Evolutionary conservation across 1,284 basidiomycete genomes (phyloP).

Genomic region (Naganishia cerealis): DNA sequence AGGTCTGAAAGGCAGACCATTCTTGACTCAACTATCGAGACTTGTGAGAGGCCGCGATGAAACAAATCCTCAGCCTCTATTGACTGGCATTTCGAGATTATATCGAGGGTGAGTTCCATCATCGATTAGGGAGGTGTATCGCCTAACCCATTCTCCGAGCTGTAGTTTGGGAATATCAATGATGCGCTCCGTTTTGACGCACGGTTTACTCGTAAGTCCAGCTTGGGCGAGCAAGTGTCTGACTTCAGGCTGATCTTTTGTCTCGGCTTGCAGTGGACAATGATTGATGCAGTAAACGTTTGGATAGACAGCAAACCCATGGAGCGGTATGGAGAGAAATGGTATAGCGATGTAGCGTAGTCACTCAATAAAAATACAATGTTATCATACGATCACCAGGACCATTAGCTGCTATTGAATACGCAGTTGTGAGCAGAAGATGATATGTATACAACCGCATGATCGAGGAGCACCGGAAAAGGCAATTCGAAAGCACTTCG

Average conservation of each 20-base stretch:
- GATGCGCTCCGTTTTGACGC: conserved; percentile 53
- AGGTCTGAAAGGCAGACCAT: conserved; percentile 46
- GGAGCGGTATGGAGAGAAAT: conserved; percentile 35
- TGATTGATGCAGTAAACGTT: conserved; percentile 48
- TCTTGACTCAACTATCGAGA: conserved; percentile 46
- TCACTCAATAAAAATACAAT: background rate
- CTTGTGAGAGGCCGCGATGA: conserved; percentile 50
- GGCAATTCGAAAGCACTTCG: too few relatives aligned
- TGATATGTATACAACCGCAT: too few relatives aligned
- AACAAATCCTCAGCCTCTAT: conserved; percentile 48
- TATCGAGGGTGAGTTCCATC: conserved; percentile 47
- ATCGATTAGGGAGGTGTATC: background rate
- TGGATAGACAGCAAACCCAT: conserved; percentile 51
- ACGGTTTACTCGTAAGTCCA: conserved; percentile 44
- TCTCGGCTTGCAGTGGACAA: conserved; percentile 43
- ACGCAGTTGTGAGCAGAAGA: too few relatives aligned
- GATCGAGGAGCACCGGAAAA: too few relatives aligned
- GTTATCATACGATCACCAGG: background rate
- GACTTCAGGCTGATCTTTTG: background rate
- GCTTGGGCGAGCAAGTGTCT: background rate
- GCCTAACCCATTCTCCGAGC: background rate
- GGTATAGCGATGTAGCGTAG: conserved; percentile 5
- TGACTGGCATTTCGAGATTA: conserved; percentile 48
- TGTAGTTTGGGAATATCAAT: conserved; percentile 51
- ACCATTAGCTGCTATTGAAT: background rate